Evolutionary conservation across 2,329 filamentous ascomycete species (phyloP).

Genomic region (Leptographium procerum): DNA sequence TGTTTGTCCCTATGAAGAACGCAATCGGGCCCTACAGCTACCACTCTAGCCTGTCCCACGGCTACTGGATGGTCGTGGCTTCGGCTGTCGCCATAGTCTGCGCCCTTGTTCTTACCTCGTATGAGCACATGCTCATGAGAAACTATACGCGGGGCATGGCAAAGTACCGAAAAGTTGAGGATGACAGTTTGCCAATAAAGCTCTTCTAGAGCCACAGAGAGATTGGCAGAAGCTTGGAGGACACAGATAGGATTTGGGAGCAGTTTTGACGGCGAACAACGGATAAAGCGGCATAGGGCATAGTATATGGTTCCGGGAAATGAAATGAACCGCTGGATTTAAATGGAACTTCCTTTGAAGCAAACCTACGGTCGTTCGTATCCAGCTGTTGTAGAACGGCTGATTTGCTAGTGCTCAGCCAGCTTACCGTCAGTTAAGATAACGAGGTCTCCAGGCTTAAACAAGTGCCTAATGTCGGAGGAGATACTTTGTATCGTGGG

Average conservation of each 20-base stretch:
- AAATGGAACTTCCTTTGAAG: too few relatives aligned
- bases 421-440: too few relatives aligned
- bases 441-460: too few relatives aligned
- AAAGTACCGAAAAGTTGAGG: neutral
- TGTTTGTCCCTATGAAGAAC: neutral
- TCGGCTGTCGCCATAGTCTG: neutral
- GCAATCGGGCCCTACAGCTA: neutral
- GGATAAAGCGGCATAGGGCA: too few relatives aligned
- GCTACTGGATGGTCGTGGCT: neutral
- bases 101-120: neutral
- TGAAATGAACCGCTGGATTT: too few relatives aligned
- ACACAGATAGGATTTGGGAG: neutral
- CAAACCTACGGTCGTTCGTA: too few relatives aligned
- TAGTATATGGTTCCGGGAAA: too few relatives aligned
- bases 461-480: too few relatives aligned
- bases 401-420: too few relatives aligned
- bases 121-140: neutral
- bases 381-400: too few relatives aligned
- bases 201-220: neutral
- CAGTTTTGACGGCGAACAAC: too few relatives aligned
- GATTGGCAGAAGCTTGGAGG: neutral
- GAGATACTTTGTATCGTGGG: too few relatives aligned
- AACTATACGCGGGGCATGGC: neutral
- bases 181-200: neutral
- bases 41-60: neutral